These are phyloP conservation scores for Tetrahymena thermophila DNA, from an alignment of 73 alveolate species.

Conservation along the genomic window DNA sequence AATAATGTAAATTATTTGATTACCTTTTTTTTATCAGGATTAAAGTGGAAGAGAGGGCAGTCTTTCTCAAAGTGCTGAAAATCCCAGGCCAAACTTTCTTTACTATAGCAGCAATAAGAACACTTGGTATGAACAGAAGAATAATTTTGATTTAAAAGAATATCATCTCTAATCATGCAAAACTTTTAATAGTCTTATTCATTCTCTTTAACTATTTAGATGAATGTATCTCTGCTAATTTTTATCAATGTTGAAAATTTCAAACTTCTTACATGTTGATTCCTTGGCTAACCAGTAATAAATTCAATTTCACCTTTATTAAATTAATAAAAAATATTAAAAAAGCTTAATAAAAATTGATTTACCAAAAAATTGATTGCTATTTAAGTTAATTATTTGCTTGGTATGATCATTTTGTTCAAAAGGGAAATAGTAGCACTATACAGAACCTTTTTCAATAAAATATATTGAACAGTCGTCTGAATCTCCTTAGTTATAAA, in stretches of 20 bases:
- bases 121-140: neutral
- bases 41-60: slow-evolving; percentile 20
- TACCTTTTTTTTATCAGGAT: slow-evolving; percentile 5
- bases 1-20: neutral
- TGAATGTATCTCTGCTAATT: slow-evolving; percentile 2
- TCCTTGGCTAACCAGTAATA: neutral
- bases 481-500: neutral
- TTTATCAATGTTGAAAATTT: slow-evolving; percentile 14
- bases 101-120: neutral
- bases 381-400: neutral
- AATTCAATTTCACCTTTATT: neutral
- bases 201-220: neutral
- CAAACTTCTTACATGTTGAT: slow-evolving; percentile 3
- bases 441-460: slow-evolving; percentile 14
- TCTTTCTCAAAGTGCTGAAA: neutral
- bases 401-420: neutral
- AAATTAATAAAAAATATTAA: too few relatives aligned
- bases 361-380: neutral
- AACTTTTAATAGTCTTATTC: slow-evolving; percentile 20
- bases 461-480: neutral
- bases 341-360: too few relatives aligned
- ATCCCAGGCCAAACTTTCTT: neutral
- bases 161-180: slow-evolving; percentile 8
- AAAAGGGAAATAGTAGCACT: neutral
- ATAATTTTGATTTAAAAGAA: neutral